Evolutionary conservation across 139 green algal species (phyloP), one percentile per base, ranked within the genome.

Genomic region (Chlorella ohadii): DNA sequence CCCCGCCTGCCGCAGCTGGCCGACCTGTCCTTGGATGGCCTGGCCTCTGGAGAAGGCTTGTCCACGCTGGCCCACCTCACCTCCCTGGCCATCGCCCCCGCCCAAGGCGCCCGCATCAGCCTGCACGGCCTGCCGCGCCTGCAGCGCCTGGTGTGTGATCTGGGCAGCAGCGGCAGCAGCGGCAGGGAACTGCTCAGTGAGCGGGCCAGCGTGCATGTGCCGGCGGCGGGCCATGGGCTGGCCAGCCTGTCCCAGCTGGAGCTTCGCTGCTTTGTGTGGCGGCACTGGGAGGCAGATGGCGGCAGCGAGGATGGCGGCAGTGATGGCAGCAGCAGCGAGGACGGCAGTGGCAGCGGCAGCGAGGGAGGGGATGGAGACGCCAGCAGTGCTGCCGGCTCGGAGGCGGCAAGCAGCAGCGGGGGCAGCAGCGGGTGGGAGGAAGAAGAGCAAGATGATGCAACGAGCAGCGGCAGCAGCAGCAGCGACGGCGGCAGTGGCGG

Each of bases 241-340:
- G 33, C 16, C 25, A 59, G 34, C 47, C 36, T 85, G 67, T 7
- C 11, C 1, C 64, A 85, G 3, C 31, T 85, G 33, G 79, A 85
- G 79, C 66, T 85, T 51, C 66, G 79, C 51, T 85, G 64, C 79
- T 70, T 85, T 31, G 79, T 79, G 33, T 85, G 79, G 78, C 41
- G 78, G 33, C 74, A 81, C 33, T 81, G 74, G 74, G 22, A 81
- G 74, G 56, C 74, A 23, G 74, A 15, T 11, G 75, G 56, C 75
- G 59, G 75, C 57, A 27, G 36, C 6, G 16, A 4, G 13, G 57
- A 2, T 15, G 59, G 63, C 39, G 66, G 61, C 44, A 31, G 16
- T 4, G 61, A 39, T 2, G 77, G 6, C 13, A 11, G 27, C 25
- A 41, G 27, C 59, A 51, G 44, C 56, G 57, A 70, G 7, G 36